Base-by-base conservation (phyloP, 1,284 basidiomycete genomes). In the Stygiomarasmius scandens region DNA sequence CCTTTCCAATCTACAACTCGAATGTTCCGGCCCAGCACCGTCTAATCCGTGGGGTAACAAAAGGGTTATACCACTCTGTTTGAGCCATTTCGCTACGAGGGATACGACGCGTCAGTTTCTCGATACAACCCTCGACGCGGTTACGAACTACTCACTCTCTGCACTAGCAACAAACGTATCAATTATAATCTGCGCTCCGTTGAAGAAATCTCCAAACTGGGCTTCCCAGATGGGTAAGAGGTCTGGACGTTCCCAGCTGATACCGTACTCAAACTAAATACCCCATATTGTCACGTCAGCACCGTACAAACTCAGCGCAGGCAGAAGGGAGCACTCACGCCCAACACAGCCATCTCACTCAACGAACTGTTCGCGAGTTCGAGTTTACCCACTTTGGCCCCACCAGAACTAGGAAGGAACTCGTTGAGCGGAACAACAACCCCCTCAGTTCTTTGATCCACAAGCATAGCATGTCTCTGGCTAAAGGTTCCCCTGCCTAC, bases 181-280 rank as follows among this genome's bases (percentile, higher is more conserved):
- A 61, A 96, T 90, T 58, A 93, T 89, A 60, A 93, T 83, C 80
- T 87, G 61, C 10, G 92, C 91, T 3, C 92, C 92, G 66, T 96
- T 95, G 75, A 91, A 89, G 73, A 96, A 96, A 70, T 95, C 93
- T n/a, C 93, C 93, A 66, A 92, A 92, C 85, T 87, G 93, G 1
- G 92, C 93, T 71, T 96, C 93, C 93, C 93, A 95, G 45, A 96
- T 92, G 0, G 92, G 85, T 50, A 96, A 73, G 29, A 95, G 69
- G 58, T 84, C 81, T 0, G 93, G 92, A 41, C 84, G 77, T 69
- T 93, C 92, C 90, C 92, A 95, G 64, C 90, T 93, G 57, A 90
- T 80, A 1, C 94, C 94, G 61, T 93, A 91, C 69, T 96, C 93
- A 62, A 95, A 96, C 80, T 92, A 68, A 19, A 49, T 29, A 20